Evolutionary conservation across 106 monocot genomes (phyloP), one percentile per base, ranked within the genome.

Genomic region (Dendrobium catenatum): DNA sequence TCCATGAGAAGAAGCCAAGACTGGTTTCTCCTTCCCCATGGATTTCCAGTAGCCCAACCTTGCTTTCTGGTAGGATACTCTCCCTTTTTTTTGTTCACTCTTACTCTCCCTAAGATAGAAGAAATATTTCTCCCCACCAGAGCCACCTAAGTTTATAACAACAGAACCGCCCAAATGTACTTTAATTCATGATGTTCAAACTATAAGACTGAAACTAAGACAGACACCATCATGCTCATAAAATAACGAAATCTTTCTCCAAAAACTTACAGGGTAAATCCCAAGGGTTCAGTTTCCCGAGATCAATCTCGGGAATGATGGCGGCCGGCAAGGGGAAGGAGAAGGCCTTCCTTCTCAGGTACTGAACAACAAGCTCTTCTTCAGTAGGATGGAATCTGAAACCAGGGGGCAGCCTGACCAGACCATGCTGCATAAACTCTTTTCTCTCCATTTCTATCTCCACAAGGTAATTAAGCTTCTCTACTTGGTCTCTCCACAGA

Each of bases 351-450:
- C 84, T 73, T 40, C 56, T 79, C 9, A 84, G 74, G 73, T 84
- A 84, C 42, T 84, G 84, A 31, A 84, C 78, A 11, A 84, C 84
- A 18, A 84, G 84, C 84, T 84, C 84, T 40, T 84, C 84, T 15
- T 84, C 84, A 26, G 84, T 84, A 0, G 84, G 84, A 1, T 79
- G 72, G 73, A 84, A 84, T 26, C 84, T 77, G 61, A 84, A 84
- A 17, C 84, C 84, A 56, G 84, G 84, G 31, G 84, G 83, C 9
- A 83, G 76, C 19, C 76, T 76, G 20, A 75, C 74, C n/a, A 44
- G n/a, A 42, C 74, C 74, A 19, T 43, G 74, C 44, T 75, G 43
- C 49, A 76, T 76, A 49, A 76, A 76, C 76, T 76, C 76, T n/a
- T 76, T 76, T 48, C 46, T 76, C 76, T 76, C 76, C 76, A 76